phyloP scores from a whole-genome alignment of 495 filamentous ascomycete species.

The Neurospora sp. region DNA sequence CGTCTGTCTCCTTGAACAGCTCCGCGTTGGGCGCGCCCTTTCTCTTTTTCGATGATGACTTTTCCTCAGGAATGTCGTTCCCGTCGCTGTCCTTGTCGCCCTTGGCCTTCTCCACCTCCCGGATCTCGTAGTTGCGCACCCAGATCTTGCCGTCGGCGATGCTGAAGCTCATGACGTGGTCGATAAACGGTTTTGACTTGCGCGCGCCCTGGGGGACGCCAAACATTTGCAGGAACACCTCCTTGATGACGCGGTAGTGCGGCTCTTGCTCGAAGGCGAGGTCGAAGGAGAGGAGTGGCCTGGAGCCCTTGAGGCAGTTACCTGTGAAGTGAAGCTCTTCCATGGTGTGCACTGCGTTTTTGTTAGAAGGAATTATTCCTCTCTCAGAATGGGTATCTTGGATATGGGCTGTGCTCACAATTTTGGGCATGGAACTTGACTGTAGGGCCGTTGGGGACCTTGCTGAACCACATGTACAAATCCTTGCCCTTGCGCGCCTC shows the following conservation, averaged over 20 bases:
- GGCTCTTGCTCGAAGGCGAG: constrained; percentile 67
- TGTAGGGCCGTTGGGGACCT: constrained; percentile 90
- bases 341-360: constrained; percentile 70
- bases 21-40: constrained; percentile 22
- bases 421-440: constrained; percentile 79
- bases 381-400: neutral
- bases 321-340: constrained; percentile 93
- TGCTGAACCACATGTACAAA: constrained; percentile 87
- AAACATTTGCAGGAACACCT: constrained; percentile 85
- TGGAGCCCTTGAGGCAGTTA: constrained; percentile 89
- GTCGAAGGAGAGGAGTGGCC: constrained; percentile 94
- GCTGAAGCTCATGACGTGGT: constrained; percentile 90
- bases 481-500: constrained; percentile 93
- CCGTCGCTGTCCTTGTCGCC: constrained; percentile 24
- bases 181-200: constrained; percentile 90
- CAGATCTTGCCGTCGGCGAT: constrained; percentile 93
- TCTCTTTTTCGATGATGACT: constrained; percentile 17
- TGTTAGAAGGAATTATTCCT: constrained; percentile 1
- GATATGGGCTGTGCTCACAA: constrained; percentile 13
- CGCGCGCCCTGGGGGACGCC: constrained; percentile 81
- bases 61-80: constrained; percentile 12
- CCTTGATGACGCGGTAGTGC: constrained; percentile 64
- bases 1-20: constrained; percentile 48
- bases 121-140: constrained; percentile 90
- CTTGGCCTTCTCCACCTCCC: constrained; percentile 61